Conservation (phyloP, 2,329 filamentous ascomycete genomes). For the Anthostomella pinea region DNA sequence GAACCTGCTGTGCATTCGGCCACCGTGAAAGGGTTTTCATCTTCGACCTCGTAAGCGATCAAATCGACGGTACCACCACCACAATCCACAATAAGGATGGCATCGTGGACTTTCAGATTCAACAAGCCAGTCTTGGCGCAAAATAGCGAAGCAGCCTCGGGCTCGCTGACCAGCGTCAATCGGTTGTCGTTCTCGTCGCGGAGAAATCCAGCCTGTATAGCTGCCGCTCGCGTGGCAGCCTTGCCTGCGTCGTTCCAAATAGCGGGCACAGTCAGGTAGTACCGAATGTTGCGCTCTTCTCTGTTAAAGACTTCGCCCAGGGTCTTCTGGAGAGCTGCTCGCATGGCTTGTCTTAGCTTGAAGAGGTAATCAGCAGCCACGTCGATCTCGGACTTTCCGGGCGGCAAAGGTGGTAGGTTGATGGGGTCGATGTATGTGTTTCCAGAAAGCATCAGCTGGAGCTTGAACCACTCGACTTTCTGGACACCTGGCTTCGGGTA, state of each 20-base stretch:
- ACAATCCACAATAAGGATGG: slow-evolving; percentile 97
- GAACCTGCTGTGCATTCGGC: slow-evolving; percentile 96
- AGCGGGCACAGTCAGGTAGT: slow-evolving; percentile 97
- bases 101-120: slow-evolving; percentile 96
- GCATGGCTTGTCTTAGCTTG: slow-evolving; percentile 96
- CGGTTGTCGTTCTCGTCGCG: slow-evolving; percentile 97
- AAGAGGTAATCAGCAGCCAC: slow-evolving; percentile 99
- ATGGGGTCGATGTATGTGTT: slow-evolving; percentile 99
- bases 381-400: slow-evolving; percentile 98
- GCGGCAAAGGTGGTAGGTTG: slow-evolving; percentile 93
- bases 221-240: slow-evolving; percentile 90
- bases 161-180: slow-evolving; percentile 90
- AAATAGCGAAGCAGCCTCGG: slow-evolving; percentile 95
- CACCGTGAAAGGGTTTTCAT: slow-evolving; percentile 94
- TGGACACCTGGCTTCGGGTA: slow-evolving; percentile 98
- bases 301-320: slow-evolving; percentile 96
- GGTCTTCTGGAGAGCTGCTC: slow-evolving; percentile 91
- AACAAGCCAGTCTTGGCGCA: slow-evolving; percentile 95
- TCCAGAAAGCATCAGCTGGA: slow-evolving; percentile 96
- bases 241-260: slow-evolving; percentile 99
- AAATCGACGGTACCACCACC: slow-evolving; percentile 98
- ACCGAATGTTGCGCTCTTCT: slow-evolving; percentile 96
- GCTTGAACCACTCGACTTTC: slow-evolving; percentile 99
- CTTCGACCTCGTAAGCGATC: slow-evolving; percentile 98
- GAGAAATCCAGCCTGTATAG: slow-evolving; percentile 94